A percentile compares a stretch with the other conserved stretches of the same genome.
Evolutionary conservation across 352 stramenopile species (phyloP).

Genomic region (Blastocystis sp.): DNA sequence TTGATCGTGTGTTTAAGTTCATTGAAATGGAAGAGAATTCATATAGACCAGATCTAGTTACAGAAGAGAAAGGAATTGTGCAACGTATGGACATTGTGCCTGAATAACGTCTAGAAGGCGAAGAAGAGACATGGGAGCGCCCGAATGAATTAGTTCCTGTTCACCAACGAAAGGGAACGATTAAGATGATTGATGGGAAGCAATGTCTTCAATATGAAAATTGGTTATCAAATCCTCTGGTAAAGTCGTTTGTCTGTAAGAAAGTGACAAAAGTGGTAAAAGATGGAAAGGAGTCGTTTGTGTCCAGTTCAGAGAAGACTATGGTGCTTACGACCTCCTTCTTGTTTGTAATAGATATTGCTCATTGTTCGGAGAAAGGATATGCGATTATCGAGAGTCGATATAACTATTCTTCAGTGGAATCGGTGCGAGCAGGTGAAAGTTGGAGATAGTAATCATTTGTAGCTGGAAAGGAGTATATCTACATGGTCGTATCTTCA

Average conservation of each 20-base stretch:
- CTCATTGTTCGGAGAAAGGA: not conserved
- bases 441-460: not conserved
- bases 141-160: not conserved
- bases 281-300: conserved; percentile 16
- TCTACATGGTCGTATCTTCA: conserved; percentile 42
- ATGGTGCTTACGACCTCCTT: conserved; percentile 49
- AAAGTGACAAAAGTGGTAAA: conserved; percentile 19
- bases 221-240: conserved; percentile 13
- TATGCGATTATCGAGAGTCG: conserved; percentile 43
- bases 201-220: conserved; percentile 35
- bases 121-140: not conserved
- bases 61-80: not conserved
- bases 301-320: conserved; percentile 16
- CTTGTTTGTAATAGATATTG: conserved; percentile 57
- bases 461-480: conserved; percentile 58
- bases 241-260: conserved; percentile 32
- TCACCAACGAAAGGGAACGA: not conserved
- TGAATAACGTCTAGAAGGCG: not conserved
- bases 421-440: conserved; percentile 16
- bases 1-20: not conserved
- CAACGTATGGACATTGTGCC: no score
- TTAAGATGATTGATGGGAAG: conserved; percentile 41
- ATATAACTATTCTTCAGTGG: conserved; percentile 29
- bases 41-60: not conserved
- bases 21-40: not conserved